phyloP scores from a whole-genome alignment of 129 eudicot genomes.

The Pittosporum tobira region DNA sequence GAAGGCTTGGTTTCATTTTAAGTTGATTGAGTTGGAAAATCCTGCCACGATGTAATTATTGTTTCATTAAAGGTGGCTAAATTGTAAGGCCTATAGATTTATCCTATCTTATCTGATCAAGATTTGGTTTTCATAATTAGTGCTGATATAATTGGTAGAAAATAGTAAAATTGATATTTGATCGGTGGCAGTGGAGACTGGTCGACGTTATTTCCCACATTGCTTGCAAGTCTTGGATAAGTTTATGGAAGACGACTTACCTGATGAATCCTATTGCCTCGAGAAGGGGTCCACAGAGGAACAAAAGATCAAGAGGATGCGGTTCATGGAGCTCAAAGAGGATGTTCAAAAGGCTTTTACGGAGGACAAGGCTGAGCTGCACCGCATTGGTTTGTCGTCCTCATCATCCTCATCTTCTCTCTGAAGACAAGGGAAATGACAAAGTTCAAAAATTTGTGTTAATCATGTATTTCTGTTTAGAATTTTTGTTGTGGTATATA shows the following conservation, averaged over 20 bases:
- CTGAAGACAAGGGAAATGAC: conserved; percentile 15
- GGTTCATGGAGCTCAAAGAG: conserved; percentile 56
- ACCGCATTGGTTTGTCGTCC: conserved; percentile 20
- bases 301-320: conserved; percentile 34
- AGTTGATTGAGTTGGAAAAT: no score
- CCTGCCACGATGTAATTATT: no score
- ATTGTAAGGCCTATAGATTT: no score
- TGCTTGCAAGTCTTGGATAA: conserved; percentile 66
- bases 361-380: conserved; percentile 44
- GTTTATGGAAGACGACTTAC: conserved; percentile 61
- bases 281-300: conserved; percentile 61
- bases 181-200: conserved; percentile 51
- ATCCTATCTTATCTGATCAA: no score
- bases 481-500: neutral
- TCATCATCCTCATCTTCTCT: conserved; percentile 35
- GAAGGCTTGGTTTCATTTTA: neutral
- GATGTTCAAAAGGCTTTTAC: conserved; percentile 64
- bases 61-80: no score
- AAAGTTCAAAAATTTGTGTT: conserved; percentile 19
- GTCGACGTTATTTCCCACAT: conserved; percentile 70
- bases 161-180: neutral
- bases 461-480: neutral
- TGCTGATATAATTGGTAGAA: neutral
- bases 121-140: neutral
- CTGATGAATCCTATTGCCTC: conserved; percentile 32